Base-by-base conservation (phyloP, 2,329 filamentous ascomycete genomes). In the Trichoderma endophyticum region DNA sequence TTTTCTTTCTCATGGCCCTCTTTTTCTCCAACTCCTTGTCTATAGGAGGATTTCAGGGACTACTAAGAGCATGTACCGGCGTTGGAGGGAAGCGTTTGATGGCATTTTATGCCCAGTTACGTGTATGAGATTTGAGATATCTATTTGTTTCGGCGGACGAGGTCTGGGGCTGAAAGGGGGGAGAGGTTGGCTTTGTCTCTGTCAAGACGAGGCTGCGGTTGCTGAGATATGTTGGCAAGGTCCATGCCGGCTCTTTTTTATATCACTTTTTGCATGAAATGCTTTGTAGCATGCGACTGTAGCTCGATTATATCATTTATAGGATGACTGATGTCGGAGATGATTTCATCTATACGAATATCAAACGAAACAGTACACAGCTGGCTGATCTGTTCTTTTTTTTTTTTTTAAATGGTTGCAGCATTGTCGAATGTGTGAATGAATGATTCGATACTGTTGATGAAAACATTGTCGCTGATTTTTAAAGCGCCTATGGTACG, bases 61-160 rank as follows among this genome's bases (percentile, higher is more conserved):
- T 34, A 43, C 36, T 8, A 61, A 59, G 66, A 61, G 66, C 66
- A 69, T 69, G 28, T 26, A 61, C n/a, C 30, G 66, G 66, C 66
- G 66, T 69, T 62, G 66, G 66, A 69, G 66, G 66, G 21, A 48
- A 69, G 66, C 66, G 66, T 61, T 69, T 61, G 66, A 69, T 61
- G 26, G 56, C 57, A 3, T n/a, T 67, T 69, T 61, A 11, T 54
- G 57, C 61, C 57, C 30, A 51, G 28, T 62, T 69, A 24, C 24
- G 66, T 30, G 14, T 24, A 43, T 26, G 36, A 12, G 39, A 21
- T 21, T 54, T 36, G 30, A 28, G 36, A n/a, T 32, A 34, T 62
- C 28, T 51, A n/a, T 32, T 21, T 59, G 39, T 30, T 69, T 36
- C 26, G 15, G 56, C 9, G 56, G 39, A n/a, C 9, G 66, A 21